Evolutionary conservation across 1,284 basidiomycete species (phyloP).

Genomic region (Tylopilus sp.): DNA sequence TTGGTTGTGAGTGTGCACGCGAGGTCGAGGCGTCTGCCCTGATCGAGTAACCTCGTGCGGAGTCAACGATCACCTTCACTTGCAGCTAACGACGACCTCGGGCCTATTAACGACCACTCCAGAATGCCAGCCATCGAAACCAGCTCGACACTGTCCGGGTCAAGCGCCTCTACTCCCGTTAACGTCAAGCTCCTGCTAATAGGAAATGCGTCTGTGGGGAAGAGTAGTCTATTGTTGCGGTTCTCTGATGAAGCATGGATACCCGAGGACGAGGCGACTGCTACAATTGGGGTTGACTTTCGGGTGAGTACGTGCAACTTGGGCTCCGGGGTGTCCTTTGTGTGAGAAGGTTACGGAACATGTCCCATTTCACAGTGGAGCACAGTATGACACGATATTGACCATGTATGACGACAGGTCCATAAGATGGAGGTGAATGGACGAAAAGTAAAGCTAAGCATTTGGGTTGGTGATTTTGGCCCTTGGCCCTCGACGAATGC

Average conservation of each 20-base stretch:
- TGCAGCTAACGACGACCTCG: slow-evolving; percentile 18
- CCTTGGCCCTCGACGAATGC: too few species aligned
- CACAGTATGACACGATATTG: slow-evolving; percentile 11
- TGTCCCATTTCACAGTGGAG: too few species aligned
- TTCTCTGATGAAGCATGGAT: slow-evolving; percentile 98
- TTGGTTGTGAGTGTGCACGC: too few species aligned
- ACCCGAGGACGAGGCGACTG: slow-evolving; percentile 91
- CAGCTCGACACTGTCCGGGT: slow-evolving; percentile 23
- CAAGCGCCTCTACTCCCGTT: slow-evolving; percentile 28
- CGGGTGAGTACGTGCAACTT: slow-evolving; percentile 57
- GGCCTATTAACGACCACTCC: slow-evolving; percentile 2
- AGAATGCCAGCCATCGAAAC: slow-evolving; percentile 32
- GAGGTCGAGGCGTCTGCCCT: slow-evolving; percentile 2
- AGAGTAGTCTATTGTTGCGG: slow-evolving; percentile 87
- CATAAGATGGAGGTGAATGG: slow-evolving; percentile 84
- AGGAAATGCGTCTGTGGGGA: slow-evolving; percentile 91
- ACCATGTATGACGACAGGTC: slow-evolving; percentile 53
- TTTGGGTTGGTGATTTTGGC: slow-evolving; percentile 82
- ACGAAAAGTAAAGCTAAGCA: slow-evolving; percentile 79
- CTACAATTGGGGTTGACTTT: slow-evolving; percentile 91
- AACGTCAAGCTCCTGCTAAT: slow-evolving; percentile 74
- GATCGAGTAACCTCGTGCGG: slow-evolving; percentile 34
- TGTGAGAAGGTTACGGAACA: too few species aligned
- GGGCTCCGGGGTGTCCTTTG: too few species aligned
- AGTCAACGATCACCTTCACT: slow-evolving; percentile 35